Conservation (phyloP, 495 filamentous ascomycete genomes). For the Xylaria flabelliformis region DNA sequence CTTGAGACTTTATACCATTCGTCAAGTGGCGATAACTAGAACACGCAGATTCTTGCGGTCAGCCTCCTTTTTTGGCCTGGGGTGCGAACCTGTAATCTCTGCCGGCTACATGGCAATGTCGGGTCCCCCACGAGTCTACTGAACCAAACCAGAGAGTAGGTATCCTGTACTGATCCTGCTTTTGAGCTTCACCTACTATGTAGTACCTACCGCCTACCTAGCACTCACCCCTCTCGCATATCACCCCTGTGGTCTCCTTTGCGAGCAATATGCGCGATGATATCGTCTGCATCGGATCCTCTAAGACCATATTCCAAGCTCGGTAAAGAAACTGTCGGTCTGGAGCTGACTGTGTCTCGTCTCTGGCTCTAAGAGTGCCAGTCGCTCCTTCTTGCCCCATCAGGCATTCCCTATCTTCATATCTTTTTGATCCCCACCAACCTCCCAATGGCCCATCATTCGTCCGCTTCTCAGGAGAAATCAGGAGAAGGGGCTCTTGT, state of each 20-base stretch:
- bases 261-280: slow-evolving; percentile 22
- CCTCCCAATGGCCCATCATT: slow-evolving; percentile 1
- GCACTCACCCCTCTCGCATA: neutral
- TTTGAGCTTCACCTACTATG: slow-evolving; percentile 16
- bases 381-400: slow-evolving; percentile 19
- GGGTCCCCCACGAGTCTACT: slow-evolving; percentile 5
- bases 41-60: slow-evolving; percentile 20
- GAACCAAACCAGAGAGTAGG: neutral
- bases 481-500: neutral
- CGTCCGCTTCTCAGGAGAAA: neutral
- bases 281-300: slow-evolving; percentile 23
- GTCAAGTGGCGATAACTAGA: slow-evolving; percentile 12
- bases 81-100: slow-evolving; percentile 13
- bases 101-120: slow-evolving; percentile 4
- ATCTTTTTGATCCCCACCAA: slow-evolving; percentile 11
- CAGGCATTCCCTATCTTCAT: slow-evolving; percentile 20
- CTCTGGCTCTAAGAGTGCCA: slow-evolving; percentile 5
- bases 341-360: slow-evolving; percentile 28
- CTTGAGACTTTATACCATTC: slow-evolving; percentile 11
- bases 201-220: too few relatives aligned
- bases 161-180: slow-evolving; percentile 10
- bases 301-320: slow-evolving; percentile 21
- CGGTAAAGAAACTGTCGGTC: slow-evolving; percentile 23
- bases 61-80: slow-evolving; percentile 22
- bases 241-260: slow-evolving; percentile 15